Evolutionary conservation across 306 rosid genomes (phyloP), one percentile per base, ranked within the genome.

Genomic region (Vachellia collinsii): DNA sequence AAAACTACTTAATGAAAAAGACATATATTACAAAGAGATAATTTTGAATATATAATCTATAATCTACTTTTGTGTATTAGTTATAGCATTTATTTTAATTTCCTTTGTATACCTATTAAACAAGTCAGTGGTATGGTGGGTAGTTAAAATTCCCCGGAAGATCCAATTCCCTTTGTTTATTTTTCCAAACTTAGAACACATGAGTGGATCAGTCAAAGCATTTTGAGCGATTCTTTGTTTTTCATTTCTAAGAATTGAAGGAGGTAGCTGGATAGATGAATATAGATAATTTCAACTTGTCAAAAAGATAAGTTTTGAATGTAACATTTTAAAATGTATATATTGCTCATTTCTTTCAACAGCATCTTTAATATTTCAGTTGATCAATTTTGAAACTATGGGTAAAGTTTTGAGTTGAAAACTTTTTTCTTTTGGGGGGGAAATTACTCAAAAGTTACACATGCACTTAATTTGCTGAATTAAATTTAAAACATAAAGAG

Each of bases 291-390:
- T 8, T 64, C 13, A 36, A 65, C 22, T 37, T 8, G 71, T 65
- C 71, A 36, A 65, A 63, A 65, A 16, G 71, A 65, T 65, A 14
- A 65, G 46, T 65, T 36, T 65, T 65, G 71, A 65, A 65, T 37
- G 13, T 3, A 37, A 37, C 37, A 59, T 59, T 59, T 10, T 23
- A 59, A 59, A 23, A 59, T 59, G 37, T 3, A 59, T 59, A 23
- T 59, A 11, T 23, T 10, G 70, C 5, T 34, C 70, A 34, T 13
- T 13, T 13, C 0, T 36, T 34, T 64, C 70, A 34, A 64, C 34
- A 64, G 20, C 70, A 29, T 36, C 70, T 34, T 34, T 13, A 58
- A 22, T 20, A 2, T 64, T 36, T 34, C 4, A 62, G n/a, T 64
- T 16, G 70, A 64, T 38, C 22, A 17, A 65, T 37, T 65, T 65